Percentiles rank a stretch among this genome's conserved stretches.
Conservation (phyloP, 768 basidiomycete species). For the Floccularia luteovirens region DNA sequence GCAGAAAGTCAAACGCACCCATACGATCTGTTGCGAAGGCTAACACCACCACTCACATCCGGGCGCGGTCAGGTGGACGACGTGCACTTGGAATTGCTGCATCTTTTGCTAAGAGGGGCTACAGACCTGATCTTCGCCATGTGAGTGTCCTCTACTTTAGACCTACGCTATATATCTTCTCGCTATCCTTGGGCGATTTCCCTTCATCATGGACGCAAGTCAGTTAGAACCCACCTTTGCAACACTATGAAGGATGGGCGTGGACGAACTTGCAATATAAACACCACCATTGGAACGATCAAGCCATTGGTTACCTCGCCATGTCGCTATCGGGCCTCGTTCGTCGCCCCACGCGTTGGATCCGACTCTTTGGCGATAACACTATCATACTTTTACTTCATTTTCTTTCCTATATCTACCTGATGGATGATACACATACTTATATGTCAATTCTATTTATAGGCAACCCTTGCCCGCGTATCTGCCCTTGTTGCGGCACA, state of each 20-base stretch:
- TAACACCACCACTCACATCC: constrained; percentile 43
- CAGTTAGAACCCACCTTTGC: constrained; percentile 84
- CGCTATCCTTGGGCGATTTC: constrained; percentile 8
- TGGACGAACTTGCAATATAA: constrained; percentile 90
- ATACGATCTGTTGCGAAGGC: constrained; percentile 41
- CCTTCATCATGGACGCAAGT: constrained; percentile 44
- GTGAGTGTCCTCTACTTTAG: constrained; percentile 39
- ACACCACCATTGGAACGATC: constrained; percentile 46
- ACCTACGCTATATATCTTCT: constrained; percentile 7
- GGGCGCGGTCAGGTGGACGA: constrained; percentile 63
- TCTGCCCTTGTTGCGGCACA: constrained; percentile 66
- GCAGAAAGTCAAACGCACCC: constrained; percentile 58
- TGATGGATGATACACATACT: constrained; percentile 20
- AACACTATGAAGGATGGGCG: constrained; percentile 79
- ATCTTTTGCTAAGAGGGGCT: constrained; percentile 50
- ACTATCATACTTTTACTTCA: constrained; percentile 18
- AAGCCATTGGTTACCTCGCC: constrained; percentile 52
- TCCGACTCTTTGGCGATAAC: constrained; percentile 74
- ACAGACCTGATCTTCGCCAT: constrained; percentile 70
- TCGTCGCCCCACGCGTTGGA: constrained; percentile 46
- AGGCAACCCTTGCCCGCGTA: constrained; percentile 74
- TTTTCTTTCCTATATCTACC: constrained; percentile 9
- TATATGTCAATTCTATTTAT: constrained; percentile 3
- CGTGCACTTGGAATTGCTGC: constrained; percentile 59
- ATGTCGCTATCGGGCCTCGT: constrained; percentile 79